Conservation (phyloP, 2,329 filamentous ascomycete species). For the Hypoxylon sp. region DNA sequence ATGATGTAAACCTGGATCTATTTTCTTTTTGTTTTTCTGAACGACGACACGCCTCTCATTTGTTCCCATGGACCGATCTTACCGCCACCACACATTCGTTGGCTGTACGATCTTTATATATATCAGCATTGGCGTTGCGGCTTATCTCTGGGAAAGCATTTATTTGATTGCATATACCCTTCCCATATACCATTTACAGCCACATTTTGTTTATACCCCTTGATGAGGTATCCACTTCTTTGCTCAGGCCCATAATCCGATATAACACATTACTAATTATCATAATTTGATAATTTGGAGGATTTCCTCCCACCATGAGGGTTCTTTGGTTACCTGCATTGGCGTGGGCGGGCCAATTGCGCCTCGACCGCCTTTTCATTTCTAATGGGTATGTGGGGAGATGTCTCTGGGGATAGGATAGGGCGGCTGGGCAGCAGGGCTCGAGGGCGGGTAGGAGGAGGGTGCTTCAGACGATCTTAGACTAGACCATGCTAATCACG, state of each 20-base stretch:
- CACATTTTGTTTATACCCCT: slow-evolving; percentile 38
- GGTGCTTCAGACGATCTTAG: slow-evolving; percentile 7
- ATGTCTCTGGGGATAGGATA: slow-evolving; percentile 9
- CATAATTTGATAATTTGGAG: slow-evolving; percentile 40
- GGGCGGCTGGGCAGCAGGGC: background rate
- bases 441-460: background rate
- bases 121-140: slow-evolving; percentile 44
- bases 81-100: slow-evolving; percentile 18
- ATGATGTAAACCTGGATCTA: slow-evolving; percentile 61
- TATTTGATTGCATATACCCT: slow-evolving; percentile 42
- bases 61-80: slow-evolving; percentile 29
- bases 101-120: slow-evolving; percentile 26
- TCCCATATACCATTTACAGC: slow-evolving; percentile 28
- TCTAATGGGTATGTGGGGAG: slow-evolving; percentile 18
- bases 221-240: slow-evolving; percentile 28
- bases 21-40: slow-evolving; percentile 17
- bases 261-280: slow-evolving; percentile 30
- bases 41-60: slow-evolving; percentile 43
- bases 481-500: slow-evolving; percentile 9
- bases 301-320: background rate
- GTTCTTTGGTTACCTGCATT: slow-evolving; percentile 11
- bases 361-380: slow-evolving; percentile 7
- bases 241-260: slow-evolving; percentile 32
- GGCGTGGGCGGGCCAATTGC: slow-evolving; percentile 22
- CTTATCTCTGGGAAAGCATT: slow-evolving; percentile 32